Evolutionary conservation across 768 basidiomycete species (phyloP), one percentile per base, ranked within the genome.

Genomic region (Pisolithus microcarpus): DNA sequence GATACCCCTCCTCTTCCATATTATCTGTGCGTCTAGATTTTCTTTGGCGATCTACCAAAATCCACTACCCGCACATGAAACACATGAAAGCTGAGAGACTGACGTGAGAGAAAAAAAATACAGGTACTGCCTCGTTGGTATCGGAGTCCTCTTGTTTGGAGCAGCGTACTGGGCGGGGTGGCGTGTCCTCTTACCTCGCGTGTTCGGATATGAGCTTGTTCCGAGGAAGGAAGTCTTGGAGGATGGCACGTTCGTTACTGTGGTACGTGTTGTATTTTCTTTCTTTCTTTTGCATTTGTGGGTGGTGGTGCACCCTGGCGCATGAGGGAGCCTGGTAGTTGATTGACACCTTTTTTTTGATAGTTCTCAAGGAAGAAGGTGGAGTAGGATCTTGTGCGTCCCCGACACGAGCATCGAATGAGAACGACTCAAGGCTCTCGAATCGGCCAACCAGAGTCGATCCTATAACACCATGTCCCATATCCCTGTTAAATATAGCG

Each of bases 1-100:
- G 80, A 83, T 55, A 80, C 80, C 0, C 79, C 79, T 10, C 78
- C 81, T 10, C 57, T 82, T 34, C 79, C 81, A 3, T 81, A 82
- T 52, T 82, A 81, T 59, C 56, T 80, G 73, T 75, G 52, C 10
- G 56, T 52, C 18, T 10, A 4, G 43, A n/a, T 9, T 43, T 43
- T 5, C 38, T 44, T 23, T 23, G 21, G 21, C 21, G 21, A 23
- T 23, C 21, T 23, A 5, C 23, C 16, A 2, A 2, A 38, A 19
- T 36, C 40, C 0, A 1, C 16, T 31, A 46, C 9, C 8, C 7
- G 11, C 15, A n/a, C 1, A 2, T 5, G 10, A 18, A 21, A 24
- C n/a, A n/a, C n/a, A n/a, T n/a, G n/a, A n/a, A n/a, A n/a, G n/a
- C 11, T 11, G 9, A 34, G 31, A 4, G 11, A 34, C 31, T 34